Conservation (phyloP, 2,329 filamentous ascomycete species). For the Cladophialophora chaetospira region DNA sequence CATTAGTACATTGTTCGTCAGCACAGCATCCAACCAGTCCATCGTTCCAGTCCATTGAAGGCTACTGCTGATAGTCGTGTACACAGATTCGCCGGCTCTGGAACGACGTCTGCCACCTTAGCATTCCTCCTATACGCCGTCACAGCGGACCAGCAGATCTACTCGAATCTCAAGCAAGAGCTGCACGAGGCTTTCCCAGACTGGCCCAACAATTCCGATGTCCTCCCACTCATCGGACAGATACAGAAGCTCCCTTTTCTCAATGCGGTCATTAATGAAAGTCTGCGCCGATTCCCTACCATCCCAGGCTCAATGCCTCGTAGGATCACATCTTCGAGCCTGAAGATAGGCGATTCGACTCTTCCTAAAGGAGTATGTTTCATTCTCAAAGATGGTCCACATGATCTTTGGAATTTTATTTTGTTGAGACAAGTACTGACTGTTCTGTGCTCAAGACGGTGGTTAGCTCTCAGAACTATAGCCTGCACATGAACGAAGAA, state of each 20-base stretch:
- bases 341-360: background rate
- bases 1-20: background rate
- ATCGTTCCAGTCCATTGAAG: too few relatives aligned
- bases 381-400: too few relatives aligned
- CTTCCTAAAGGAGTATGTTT: background rate
- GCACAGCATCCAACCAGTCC: background rate
- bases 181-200: background rate
- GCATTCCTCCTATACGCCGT: conserved; percentile 1
- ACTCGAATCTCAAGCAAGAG: background rate
- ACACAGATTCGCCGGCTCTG: background rate
- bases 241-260: conserved; percentile 3
- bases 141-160: background rate
- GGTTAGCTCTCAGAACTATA: conserved; percentile 4
- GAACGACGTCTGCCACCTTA: background rate
- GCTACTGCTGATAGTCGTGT: background rate
- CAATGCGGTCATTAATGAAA: conserved; percentile 4
- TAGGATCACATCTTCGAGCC: background rate
- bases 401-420: background rate
- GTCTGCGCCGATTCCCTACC: background rate
- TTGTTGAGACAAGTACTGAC: background rate
- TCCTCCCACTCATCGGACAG: background rate
- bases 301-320: background rate
- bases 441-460: background rate
- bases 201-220: background rate
- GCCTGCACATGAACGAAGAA: background rate